A percentile compares a stretch with the other conserved stretches of the same genome.
These are phyloP conservation scores for Penicillium macrosclerotiorum DNA, from an alignment of 495 filamentous ascomycete species.

Conservation along the genomic window DNA sequence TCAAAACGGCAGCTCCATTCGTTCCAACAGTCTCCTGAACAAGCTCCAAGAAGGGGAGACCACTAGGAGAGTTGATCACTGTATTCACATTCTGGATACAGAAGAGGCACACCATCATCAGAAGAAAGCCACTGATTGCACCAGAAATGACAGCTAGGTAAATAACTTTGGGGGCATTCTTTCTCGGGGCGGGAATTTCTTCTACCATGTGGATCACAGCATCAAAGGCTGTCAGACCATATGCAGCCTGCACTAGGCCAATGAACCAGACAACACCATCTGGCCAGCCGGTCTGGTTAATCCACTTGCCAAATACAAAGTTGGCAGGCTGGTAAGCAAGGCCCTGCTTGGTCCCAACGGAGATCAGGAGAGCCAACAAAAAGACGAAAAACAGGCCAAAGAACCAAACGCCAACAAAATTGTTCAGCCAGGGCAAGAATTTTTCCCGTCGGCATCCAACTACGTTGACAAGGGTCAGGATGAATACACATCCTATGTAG, in stretches of 20 bases:
- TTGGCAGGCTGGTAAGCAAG: constrained; percentile 35
- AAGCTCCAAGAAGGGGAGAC: constrained; percentile 37
- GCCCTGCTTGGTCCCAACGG: constrained; percentile 32
- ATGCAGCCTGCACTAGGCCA: constrained; percentile 53
- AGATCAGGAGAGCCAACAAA: constrained; percentile 41
- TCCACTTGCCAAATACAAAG: constrained; percentile 53
- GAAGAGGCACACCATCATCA: constrained; percentile 68
- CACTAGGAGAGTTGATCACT: constrained; percentile 44
- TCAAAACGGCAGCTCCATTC: constrained; percentile 25
- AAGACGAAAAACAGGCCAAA: constrained; percentile 42
- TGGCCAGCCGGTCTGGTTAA: constrained; percentile 59
- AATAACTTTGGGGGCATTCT: constrained; percentile 30
- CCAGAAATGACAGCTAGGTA: constrained; percentile 30
- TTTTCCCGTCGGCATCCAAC: constrained; percentile 40
- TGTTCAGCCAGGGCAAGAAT: constrained; percentile 42
- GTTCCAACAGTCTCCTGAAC: constrained; percentile 30
- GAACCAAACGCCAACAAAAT: constrained; percentile 46
- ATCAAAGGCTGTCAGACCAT: constrained; percentile 56
- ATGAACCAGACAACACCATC: constrained; percentile 58
- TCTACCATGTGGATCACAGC: constrained; percentile 57
- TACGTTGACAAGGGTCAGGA: constrained; percentile 41
- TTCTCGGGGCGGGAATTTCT: constrained; percentile 31
- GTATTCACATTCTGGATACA: constrained; percentile 58
- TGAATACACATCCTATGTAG: constrained; percentile 35
- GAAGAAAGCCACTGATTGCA: constrained; percentile 62